Evolutionary conservation across 2,329 filamentous ascomycete species (phyloP).

Genomic region (Colletotrichum cuscutae): DNA sequence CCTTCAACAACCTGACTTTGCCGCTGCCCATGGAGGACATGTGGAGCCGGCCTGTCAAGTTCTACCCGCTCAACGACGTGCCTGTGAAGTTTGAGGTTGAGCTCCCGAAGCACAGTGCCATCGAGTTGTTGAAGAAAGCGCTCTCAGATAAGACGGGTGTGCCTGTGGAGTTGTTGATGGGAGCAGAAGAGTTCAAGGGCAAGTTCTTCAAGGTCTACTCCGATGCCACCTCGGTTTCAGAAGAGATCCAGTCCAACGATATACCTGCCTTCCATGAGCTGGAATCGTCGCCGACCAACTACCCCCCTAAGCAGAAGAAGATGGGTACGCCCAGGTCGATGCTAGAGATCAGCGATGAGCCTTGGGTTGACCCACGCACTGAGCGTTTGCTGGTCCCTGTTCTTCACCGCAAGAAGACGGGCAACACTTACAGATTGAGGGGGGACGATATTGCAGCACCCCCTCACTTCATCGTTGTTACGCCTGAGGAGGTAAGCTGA

Average conservation of each 20-base stretch:
- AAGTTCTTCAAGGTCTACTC: slow-evolving; percentile 90
- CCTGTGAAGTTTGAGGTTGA: slow-evolving; percentile 83
- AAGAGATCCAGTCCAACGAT: slow-evolving; percentile 75
- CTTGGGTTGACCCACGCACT: slow-evolving; percentile 62
- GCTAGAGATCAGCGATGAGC: slow-evolving; percentile 58
- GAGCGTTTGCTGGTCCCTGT: slow-evolving; percentile 77
- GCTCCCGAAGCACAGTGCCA: slow-evolving; percentile 78
- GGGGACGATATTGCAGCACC: slow-evolving; percentile 48
- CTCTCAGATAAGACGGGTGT: slow-evolving; percentile 76
- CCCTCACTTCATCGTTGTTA: slow-evolving; percentile 80
- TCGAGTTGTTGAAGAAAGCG: slow-evolving; percentile 75
- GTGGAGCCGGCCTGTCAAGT: slow-evolving; percentile 80
- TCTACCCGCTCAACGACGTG: slow-evolving; percentile 77
- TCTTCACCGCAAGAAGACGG: slow-evolving; percentile 62
- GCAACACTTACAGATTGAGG: slow-evolving; percentile 11
- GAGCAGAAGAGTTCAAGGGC: slow-evolving; percentile 82
- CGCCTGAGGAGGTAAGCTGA: slow-evolving; percentile 72
- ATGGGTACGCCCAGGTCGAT: slow-evolving; percentile 54
- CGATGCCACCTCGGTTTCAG: slow-evolving; percentile 73
- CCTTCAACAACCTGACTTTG: slow-evolving; percentile 93
- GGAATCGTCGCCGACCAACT: slow-evolving; percentile 82
- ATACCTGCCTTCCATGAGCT: slow-evolving; percentile 80
- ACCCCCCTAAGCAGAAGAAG: slow-evolving; percentile 65
- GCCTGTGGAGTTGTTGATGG: slow-evolving; percentile 74
- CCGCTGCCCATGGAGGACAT: slow-evolving; percentile 88